Conservation (phyloP, 768 basidiomycete genomes). For the Boletus patriciae region DNA sequence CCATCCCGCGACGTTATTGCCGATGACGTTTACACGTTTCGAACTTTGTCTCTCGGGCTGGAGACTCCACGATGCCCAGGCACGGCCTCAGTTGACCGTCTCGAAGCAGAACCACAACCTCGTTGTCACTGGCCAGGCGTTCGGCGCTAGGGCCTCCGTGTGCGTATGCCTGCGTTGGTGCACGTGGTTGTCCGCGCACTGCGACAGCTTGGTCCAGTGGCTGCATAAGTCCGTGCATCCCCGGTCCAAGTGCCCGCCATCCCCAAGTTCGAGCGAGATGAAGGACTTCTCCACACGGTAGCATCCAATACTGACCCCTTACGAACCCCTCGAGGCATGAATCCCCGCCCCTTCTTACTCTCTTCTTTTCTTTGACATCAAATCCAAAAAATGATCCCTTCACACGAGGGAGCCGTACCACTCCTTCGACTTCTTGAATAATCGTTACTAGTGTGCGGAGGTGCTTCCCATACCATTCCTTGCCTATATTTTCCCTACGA, state of each 20-base stretch:
- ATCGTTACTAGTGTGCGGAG: constrained; percentile 1
- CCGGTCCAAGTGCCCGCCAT: not conserved
- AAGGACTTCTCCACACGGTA: constrained; percentile 9
- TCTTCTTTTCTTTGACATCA: not conserved
- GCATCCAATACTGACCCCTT: not conserved
- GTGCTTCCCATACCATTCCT: not conserved
- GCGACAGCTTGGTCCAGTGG: constrained; percentile 2
- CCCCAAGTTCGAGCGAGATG: not conserved
- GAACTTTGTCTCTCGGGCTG: constrained; percentile 23
- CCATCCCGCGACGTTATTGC: not conserved
- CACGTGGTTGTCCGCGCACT: constrained; percentile 22
- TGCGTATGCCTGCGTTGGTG: constrained; percentile 24
- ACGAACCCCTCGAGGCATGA: not conserved
- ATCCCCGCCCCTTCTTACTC: not conserved
- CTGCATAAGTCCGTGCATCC: not conserved
- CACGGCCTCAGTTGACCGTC: constrained; percentile 23
- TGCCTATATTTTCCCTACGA: constrained; percentile 4
- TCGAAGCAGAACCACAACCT: constrained; percentile 24
- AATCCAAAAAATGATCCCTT: not conserved
- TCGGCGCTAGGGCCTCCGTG: constrained; percentile 24
- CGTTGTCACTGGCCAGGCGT: constrained; percentile 26
- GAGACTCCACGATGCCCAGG: constrained; percentile 20
- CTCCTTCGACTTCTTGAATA: constrained; percentile 8
- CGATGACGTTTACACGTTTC: constrained; percentile 28
- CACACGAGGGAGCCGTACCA: not conserved